Evolutionary conservation across 2,329 filamentous ascomycete genomes (phyloP).

Genomic region (Colletotrichum tropicale): DNA sequence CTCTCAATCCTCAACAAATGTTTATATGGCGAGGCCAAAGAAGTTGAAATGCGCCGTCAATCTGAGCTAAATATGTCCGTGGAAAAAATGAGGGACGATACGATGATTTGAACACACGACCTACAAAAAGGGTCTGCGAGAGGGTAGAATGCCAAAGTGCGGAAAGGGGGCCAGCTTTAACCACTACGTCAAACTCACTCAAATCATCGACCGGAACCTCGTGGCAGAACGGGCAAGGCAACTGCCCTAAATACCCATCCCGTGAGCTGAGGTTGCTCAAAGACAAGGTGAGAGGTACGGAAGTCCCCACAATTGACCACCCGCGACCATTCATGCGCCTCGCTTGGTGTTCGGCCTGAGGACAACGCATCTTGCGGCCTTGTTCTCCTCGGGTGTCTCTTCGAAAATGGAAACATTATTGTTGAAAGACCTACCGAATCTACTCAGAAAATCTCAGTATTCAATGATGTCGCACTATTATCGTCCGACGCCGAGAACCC

Average conservation of each 20-base stretch:
- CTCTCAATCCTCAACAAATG: no score
- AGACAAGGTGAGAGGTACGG: neutral
- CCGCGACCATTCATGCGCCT: neutral
- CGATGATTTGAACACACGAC: neutral
- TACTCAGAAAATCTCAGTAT: no score
- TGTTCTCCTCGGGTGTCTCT: neutral
- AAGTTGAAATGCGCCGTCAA: no score
- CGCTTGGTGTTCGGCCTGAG: neutral
- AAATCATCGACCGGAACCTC: neutral
- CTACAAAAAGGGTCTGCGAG: neutral
- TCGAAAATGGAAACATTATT: no score
- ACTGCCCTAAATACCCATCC: neutral
- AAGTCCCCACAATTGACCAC: neutral
- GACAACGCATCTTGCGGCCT: neutral
- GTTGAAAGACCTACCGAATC: no score
- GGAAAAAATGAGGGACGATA: no score
- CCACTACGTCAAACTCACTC: neutral
- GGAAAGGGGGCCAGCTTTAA: neutral
- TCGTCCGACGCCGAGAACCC: neutral
- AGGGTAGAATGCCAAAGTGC: neutral
- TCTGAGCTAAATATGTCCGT: no score
- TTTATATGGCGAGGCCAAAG: no score
- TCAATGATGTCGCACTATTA: neutral
- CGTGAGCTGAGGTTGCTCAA: neutral
- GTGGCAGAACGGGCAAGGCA: neutral